These are phyloP conservation scores for Penicillium psychrofluorescens DNA, from an alignment of 495 filamentous ascomycete species.

Conservation along the genomic window DNA sequence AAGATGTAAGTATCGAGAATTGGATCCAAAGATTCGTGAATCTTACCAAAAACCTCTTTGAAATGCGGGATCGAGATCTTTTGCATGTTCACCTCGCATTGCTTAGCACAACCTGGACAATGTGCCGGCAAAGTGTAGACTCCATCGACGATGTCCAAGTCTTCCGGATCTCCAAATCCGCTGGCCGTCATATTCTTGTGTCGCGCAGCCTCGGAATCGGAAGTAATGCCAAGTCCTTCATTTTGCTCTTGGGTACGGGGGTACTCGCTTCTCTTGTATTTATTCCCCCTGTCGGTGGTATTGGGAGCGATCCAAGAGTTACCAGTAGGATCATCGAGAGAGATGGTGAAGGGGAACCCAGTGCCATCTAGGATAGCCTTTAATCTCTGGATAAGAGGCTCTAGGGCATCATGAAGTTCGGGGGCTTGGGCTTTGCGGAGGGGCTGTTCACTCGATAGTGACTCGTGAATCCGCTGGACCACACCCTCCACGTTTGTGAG, in stretches of 20 bases:
- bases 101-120: too few relatives aligned
- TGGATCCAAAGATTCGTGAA: too few relatives aligned
- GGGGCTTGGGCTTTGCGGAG: slow-evolving; percentile 64
- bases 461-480: slow-evolving; percentile 63
- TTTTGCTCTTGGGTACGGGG: slow-evolving; percentile 79
- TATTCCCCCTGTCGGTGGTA: slow-evolving; percentile 58
- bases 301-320: slow-evolving; percentile 96
- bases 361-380: slow-evolving; percentile 66
- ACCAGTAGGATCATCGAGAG: slow-evolving; percentile 84
- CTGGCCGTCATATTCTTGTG: slow-evolving; percentile 23
- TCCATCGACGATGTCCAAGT: too few relatives aligned
- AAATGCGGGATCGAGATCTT: too few relatives aligned
- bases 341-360: slow-evolving; percentile 76
- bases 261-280: slow-evolving; percentile 79
- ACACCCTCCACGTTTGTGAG: slow-evolving; percentile 90
- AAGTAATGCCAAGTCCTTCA: slow-evolving; percentile 62
- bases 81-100: too few relatives aligned
- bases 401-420: slow-evolving; percentile 69
- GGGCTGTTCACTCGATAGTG: slow-evolving; percentile 68
- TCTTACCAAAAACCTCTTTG: too few relatives aligned
- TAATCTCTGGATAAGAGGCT: slow-evolving; percentile 61
- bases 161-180: slow-evolving; percentile 65
- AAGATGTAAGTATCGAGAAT: too few relatives aligned
- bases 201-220: slow-evolving; percentile 25
- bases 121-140: too few relatives aligned